These are phyloP conservation scores for Daldinia childiae DNA, from an alignment of 495 filamentous ascomycete species.

Conservation along the genomic window DNA sequence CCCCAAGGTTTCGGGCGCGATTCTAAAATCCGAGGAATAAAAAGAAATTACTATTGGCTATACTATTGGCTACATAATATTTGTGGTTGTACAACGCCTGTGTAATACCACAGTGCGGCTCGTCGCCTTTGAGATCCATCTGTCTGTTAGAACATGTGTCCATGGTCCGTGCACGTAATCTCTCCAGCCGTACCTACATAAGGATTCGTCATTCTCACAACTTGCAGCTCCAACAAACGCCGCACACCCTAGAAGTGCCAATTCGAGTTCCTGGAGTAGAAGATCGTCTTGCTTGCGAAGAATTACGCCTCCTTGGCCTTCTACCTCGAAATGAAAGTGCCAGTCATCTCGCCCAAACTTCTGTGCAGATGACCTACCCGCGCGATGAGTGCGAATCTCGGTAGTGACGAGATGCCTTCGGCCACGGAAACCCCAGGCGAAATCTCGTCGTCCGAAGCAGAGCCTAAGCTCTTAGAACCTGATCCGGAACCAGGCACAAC, in stretches of 20 bases:
- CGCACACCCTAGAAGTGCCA: neutral
- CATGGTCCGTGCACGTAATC: constrained; percentile 10
- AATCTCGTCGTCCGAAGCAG: neutral
- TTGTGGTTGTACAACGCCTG: neutral
- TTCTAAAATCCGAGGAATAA: neutral
- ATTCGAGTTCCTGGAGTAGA: neutral
- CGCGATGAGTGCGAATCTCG: constrained; percentile 12
- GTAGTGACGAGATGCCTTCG: constrained; percentile 7
- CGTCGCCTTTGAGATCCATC: constrained; percentile 2
- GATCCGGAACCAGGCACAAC: constrained; percentile 6
- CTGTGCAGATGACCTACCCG: neutral
- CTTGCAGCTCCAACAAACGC: constrained; percentile 5
- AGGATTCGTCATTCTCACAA: constrained; percentile 1
- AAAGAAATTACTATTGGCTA: constrained; percentile 16
- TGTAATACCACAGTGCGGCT: neutral
- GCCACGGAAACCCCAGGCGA: neutral
- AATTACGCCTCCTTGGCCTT: neutral
- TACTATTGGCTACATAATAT: neutral
- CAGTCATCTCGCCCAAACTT: neutral
- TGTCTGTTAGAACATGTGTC: neutral
- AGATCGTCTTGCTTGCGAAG: neutral
- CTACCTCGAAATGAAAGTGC: neutral
- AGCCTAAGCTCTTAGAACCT: constrained; percentile 15
- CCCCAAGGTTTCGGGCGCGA: constrained; percentile 29
- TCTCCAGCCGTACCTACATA: neutral